These are phyloP conservation scores for Bipolaris victoriae DNA, from an alignment of 2,329 filamentous ascomycete genomes.

Conservation along the genomic window DNA sequence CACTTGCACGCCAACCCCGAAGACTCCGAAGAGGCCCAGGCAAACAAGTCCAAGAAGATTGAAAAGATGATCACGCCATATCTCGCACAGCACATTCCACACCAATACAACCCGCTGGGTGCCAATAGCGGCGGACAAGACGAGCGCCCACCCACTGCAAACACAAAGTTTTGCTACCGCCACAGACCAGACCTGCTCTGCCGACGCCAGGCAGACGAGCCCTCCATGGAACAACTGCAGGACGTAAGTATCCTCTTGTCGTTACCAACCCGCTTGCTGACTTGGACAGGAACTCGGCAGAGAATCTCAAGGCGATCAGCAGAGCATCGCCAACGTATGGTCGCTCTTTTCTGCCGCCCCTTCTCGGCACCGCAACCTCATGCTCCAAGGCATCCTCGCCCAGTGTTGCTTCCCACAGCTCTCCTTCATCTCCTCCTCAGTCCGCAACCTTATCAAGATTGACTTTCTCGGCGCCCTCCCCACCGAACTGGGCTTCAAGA, in stretches of 20 bases:
- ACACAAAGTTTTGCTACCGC: conserved; percentile 94
- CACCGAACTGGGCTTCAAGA: conserved; percentile 89
- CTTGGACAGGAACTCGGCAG: conserved; percentile 73
- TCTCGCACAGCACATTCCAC: conserved; percentile 86
- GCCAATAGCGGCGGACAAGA: conserved; percentile 50
- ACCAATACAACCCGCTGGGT: conserved; percentile 81
- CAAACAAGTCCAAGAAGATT: conserved; percentile 64
- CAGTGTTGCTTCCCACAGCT: conserved; percentile 98
- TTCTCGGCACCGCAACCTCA: conserved; percentile 89
- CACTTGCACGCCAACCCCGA: conserved; percentile 33
- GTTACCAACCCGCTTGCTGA: conserved; percentile 28
- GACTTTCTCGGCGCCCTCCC: conserved; percentile 92
- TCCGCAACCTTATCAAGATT: conserved; percentile 95
- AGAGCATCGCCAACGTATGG: conserved; percentile 97
- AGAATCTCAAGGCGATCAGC: conserved; percentile 83
- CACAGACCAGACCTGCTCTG: conserved; percentile 95
- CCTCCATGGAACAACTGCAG: conserved; percentile 94
- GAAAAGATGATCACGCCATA: conserved; percentile 85
- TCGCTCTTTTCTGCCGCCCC: conserved; percentile 96
- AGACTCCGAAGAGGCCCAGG: conserved; percentile 36
- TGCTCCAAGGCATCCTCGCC: conserved; percentile 94
- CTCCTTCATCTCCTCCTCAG: conserved; percentile 86
- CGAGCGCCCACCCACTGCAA: conserved; percentile 57
- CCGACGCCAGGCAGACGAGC: conserved; percentile 88
- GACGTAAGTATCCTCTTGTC: conserved; percentile 63